phyloP scores from a whole-genome alignment of 164 flowering plant genomes.

The Tetracentron sinense region DNA sequence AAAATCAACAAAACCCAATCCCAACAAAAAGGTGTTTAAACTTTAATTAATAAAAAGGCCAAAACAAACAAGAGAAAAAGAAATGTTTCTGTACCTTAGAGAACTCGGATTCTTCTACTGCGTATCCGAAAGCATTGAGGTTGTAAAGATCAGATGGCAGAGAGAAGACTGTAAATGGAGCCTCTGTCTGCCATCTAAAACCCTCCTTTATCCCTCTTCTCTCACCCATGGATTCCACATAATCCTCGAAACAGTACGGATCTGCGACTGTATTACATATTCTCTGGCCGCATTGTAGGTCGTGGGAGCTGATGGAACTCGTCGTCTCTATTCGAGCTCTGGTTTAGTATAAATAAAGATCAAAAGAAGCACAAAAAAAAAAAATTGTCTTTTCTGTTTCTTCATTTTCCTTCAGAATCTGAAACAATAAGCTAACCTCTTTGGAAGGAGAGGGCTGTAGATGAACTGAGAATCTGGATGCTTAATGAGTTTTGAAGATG shows the following conservation, averaged over 20 bases:
- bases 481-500: constrained; percentile 22
- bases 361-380: neutral
- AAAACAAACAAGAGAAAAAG: constrained; percentile 1
- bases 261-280: too few relatives aligned
- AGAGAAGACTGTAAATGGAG: constrained; percentile 19
- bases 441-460: constrained; percentile 27
- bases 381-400: neutral
- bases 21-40: too few relatives aligned
- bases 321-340: constrained; percentile 43
- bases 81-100: constrained; percentile 30
- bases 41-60: too few relatives aligned
- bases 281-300: constrained; percentile 22
- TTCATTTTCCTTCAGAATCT: constrained; percentile 1
- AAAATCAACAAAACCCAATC: too few relatives aligned
- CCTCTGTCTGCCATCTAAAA: constrained; percentile 26
- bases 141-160: constrained; percentile 30
- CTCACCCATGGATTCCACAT: constrained; percentile 22
- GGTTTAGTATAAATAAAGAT: constrained; percentile 1
- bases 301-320: constrained; percentile 31
- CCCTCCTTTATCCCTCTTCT: constrained; percentile 28
- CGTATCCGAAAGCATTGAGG: constrained; percentile 27
- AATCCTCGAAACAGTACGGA: constrained; percentile 44
- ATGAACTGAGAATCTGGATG: constrained; percentile 31
- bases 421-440: constrained; percentile 34
- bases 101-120: constrained; percentile 36